These are phyloP conservation scores for Dioscorea cayenensis DNA, from an alignment of 116 monocot species.

Conservation along the genomic window DNA sequence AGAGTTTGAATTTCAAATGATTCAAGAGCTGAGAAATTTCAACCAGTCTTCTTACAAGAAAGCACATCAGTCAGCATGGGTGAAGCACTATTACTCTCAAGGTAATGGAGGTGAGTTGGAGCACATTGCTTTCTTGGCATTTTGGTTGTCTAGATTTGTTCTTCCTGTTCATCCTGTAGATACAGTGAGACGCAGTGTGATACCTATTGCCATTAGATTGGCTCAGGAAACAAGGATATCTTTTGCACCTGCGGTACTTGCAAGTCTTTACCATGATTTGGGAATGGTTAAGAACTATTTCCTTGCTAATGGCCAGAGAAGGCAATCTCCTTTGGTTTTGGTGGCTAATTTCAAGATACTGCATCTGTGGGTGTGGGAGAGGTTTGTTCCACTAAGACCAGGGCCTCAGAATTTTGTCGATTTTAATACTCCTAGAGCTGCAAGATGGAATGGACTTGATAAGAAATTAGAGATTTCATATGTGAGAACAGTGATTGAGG, in stretches of 20 bases:
- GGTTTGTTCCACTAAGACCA: slow-evolving; percentile 38
- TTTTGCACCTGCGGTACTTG: slow-evolving; percentile 58
- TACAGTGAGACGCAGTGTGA: slow-evolving; percentile 27
- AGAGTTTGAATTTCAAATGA: slow-evolving; percentile 29
- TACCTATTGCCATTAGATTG: slow-evolving; percentile 56
- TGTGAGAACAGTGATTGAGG: slow-evolving; percentile 25
- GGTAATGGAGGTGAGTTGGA: slow-evolving; percentile 35
- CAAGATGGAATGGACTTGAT: slow-evolving; percentile 45
- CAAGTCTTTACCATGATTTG: slow-evolving; percentile 57
- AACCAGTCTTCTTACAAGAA: slow-evolving; percentile 34
- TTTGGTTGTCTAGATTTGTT: slow-evolving; percentile 69
- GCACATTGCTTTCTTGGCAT: slow-evolving; percentile 57
- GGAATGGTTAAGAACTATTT: slow-evolving; percentile 34
- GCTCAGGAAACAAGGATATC: slow-evolving; percentile 45
- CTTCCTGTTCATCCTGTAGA: slow-evolving; percentile 32
- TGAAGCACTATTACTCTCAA: slow-evolving; percentile 34
- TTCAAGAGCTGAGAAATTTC: slow-evolving; percentile 21
- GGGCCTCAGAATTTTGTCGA: slow-evolving; percentile 10
- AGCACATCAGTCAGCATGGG: slow-evolving; percentile 41
- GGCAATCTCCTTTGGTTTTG: slow-evolving; percentile 9
- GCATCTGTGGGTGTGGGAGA: slow-evolving; percentile 71
- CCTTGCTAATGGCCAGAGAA: background rate
- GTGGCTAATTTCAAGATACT: slow-evolving; percentile 57
- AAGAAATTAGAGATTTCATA: slow-evolving; percentile 25
- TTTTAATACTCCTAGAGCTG: slow-evolving; percentile 27